Percentiles rank a stretch among this genome's conserved stretches.
These are phyloP conservation scores for Ganoderma lucidum DNA, from an alignment of 1,284 basidiomycete genomes.

Conservation along the genomic window DNA sequence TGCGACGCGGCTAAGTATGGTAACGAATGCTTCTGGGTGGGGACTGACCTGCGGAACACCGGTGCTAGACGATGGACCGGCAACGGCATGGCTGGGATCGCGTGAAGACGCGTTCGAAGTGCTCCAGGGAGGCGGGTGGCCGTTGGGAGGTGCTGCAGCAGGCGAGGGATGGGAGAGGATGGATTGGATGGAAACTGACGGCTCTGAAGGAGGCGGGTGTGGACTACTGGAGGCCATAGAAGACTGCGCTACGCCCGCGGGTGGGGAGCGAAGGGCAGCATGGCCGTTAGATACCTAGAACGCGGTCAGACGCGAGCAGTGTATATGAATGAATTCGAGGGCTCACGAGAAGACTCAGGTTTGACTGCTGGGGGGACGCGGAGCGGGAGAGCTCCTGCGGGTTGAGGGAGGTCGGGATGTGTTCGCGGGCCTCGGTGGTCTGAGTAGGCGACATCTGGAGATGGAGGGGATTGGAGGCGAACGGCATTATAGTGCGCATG, in stretches of 20 bases:
- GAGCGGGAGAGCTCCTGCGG: constrained; percentile 48
- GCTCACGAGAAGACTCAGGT: constrained; percentile 51
- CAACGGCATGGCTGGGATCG: constrained; percentile 23
- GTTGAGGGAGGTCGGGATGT: constrained; percentile 39
- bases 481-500: constrained; percentile 46
- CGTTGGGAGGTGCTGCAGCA: constrained; percentile 38
- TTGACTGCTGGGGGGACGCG: constrained; percentile 47
- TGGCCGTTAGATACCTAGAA: constrained; percentile 39
- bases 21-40: constrained; percentile 4
- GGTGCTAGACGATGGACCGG: constrained; percentile 24
- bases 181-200: constrained; percentile 49
- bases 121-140: constrained; percentile 37
- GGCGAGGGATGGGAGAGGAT: constrained; percentile 44
- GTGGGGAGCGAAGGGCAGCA: constrained; percentile 33
- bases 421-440: constrained; percentile 45
- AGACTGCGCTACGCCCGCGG: constrained; percentile 34
- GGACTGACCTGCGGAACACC: constrained; percentile 26
- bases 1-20: constrained; percentile 20
- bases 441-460: constrained; percentile 53
- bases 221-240: constrained; percentile 43
- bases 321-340: constrained; percentile 41
- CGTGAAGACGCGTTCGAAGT: constrained; percentile 29
- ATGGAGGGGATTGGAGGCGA: constrained; percentile 46
- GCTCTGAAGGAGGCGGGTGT: constrained; percentile 25
- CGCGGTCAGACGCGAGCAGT: constrained; percentile 36